These are phyloP conservation scores for Pythium scleroteichum DNA, from an alignment of 352 stramenopile species.

Conservation along the genomic window DNA sequence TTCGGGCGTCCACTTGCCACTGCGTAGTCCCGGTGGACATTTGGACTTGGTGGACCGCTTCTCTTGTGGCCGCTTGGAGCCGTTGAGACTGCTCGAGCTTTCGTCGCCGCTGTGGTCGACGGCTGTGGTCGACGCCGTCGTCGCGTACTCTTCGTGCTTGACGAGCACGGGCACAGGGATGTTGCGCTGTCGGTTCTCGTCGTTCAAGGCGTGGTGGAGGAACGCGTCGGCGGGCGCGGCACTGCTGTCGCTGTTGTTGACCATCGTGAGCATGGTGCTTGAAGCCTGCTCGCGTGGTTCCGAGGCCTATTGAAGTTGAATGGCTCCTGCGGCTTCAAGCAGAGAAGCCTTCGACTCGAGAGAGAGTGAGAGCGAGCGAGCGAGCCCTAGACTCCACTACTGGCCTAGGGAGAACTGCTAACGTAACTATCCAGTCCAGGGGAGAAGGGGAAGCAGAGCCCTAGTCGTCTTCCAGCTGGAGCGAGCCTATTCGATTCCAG, in stretches of 20 bases:
- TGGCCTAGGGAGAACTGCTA: background rate
- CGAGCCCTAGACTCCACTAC: background rate
- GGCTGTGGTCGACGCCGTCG: background rate
- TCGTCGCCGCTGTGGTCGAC: conserved; percentile 27
- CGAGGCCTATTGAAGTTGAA: conserved; percentile 67
- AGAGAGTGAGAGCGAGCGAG: background rate
- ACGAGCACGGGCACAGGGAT: conserved; percentile 30
- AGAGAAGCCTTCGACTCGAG: conserved; percentile 33
- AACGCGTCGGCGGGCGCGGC: conserved; percentile 7
- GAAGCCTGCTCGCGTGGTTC: background rate
- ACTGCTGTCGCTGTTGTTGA: conserved; percentile 42
- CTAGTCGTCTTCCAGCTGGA: conserved; percentile 14
- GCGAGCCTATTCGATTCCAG: background rate
- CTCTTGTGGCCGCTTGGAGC: conserved; percentile 29
- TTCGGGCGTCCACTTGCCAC: conserved; percentile 84
- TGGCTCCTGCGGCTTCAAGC: conserved; percentile 74
- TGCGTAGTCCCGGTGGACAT: conserved; percentile 74
- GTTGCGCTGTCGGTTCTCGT: conserved; percentile 27
- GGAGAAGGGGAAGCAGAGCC: background rate
- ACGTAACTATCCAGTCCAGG: too few relatives aligned
- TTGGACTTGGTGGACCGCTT: conserved; percentile 89
- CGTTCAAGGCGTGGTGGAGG: conserved; percentile 12
- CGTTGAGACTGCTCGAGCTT: conserved; percentile 20
- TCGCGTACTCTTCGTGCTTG: conserved; percentile 28
- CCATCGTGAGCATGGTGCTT: conserved; percentile 59